Conservation (phyloP, 192 early-diverging fungal species). For the Piromyces sp. region DNA sequence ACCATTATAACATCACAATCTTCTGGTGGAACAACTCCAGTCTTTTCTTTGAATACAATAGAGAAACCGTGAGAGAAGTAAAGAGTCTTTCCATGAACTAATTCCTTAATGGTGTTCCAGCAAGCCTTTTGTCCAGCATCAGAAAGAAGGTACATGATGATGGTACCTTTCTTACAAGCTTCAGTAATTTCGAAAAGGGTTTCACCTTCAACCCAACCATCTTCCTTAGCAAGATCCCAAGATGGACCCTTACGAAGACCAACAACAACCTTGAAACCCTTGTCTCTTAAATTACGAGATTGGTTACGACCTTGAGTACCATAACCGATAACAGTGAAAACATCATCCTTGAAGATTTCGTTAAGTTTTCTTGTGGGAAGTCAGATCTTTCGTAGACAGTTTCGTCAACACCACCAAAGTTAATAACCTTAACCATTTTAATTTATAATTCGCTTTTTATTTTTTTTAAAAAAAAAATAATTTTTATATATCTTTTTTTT, state of each 20-base stretch:
- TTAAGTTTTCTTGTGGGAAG: constrained; percentile 75
- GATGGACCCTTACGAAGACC: constrained; percentile 78
- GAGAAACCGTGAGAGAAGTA: constrained; percentile 97
- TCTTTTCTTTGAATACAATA: constrained; percentile 82
- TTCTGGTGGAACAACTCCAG: constrained; percentile 70
- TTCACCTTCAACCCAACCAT: constrained; percentile 92
- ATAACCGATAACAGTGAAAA: constrained; percentile 80
- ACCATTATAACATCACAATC: constrained; percentile 91
- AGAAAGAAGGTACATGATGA: constrained; percentile 63
- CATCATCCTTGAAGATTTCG: constrained; percentile 83
- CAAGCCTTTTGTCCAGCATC: constrained; percentile 88
- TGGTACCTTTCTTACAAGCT: constrained; percentile 72
- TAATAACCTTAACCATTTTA: constrained; percentile 89
- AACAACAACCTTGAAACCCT: constrained; percentile 89
- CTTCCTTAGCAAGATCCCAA: constrained; percentile 76
- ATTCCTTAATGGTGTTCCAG: constrained; percentile 72
- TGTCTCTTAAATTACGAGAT: constrained; percentile 85
- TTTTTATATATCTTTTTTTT: too few species aligned
- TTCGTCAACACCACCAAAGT: constrained; percentile 86
- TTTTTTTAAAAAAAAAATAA: too few species aligned
- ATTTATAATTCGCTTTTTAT: too few species aligned
- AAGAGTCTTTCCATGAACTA: constrained; percentile 87
- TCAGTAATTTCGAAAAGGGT: constrained; percentile 84
- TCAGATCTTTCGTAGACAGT: constrained; percentile 86
- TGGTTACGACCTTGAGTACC: constrained; percentile 90